Conservation (phyloP, 805 yeast genomes). For the Starmerella stigmatis region DNA sequence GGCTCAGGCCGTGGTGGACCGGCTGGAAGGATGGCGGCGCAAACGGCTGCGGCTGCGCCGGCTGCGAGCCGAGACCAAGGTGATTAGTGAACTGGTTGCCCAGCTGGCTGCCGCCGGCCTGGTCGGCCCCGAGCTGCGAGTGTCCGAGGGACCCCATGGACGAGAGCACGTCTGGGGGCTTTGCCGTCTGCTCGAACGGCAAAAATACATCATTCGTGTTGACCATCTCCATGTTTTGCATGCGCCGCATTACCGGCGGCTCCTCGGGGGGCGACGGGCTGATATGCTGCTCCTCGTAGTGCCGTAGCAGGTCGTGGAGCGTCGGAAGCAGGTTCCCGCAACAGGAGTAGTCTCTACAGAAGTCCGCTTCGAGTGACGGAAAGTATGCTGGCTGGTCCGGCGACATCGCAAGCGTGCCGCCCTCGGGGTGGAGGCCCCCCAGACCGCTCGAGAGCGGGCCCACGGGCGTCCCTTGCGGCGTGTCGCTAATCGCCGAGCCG, state of each 20-base stretch:
- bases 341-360: slow-evolving; percentile 92
- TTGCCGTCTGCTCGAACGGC: slow-evolving; percentile 23
- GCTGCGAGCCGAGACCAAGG: neutral
- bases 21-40: slow-evolving; percentile 24
- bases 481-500: slow-evolving; percentile 14
- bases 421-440: slow-evolving; percentile 1
- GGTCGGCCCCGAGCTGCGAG: neutral
- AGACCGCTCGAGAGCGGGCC: neutral
- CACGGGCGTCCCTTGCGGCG: slow-evolving; percentile 4
- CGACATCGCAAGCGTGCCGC: slow-evolving; percentile 25
- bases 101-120: neutral
- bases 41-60: slow-evolving; percentile 13
- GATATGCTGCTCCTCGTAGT: slow-evolving; percentile 94
- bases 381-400: slow-evolving; percentile 54
- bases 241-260: slow-evolving; percentile 29
- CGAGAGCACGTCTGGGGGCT: slow-evolving; percentile 4
- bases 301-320: slow-evolving; percentile 82
- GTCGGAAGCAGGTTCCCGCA: slow-evolving; percentile 91
- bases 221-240: slow-evolving; percentile 68
- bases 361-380: slow-evolving; percentile 88
- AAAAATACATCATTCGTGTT: slow-evolving; percentile 88
- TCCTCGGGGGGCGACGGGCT: slow-evolving; percentile 44
- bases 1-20: slow-evolving; percentile 6
- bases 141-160: neutral
- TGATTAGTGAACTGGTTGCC: neutral